Conservation (phyloP, 345 rosid species). For the Barbarea vulgaris region DNA sequence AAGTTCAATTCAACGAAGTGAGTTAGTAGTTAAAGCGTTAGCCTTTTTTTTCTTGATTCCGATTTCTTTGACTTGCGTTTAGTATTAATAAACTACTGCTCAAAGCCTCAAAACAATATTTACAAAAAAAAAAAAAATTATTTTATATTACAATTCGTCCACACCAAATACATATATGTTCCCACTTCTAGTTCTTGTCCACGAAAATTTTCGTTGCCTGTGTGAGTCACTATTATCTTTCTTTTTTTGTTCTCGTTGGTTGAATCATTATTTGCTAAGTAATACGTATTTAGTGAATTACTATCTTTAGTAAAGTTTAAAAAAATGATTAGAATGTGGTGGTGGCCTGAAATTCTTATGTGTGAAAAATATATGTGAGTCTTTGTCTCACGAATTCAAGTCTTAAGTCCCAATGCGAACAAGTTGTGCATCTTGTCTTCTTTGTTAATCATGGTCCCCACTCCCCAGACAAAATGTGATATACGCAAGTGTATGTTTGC, state of each 20-base stretch:
- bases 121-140: background rate
- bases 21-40: slow-evolving; percentile 17
- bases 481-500: slow-evolving; percentile 19
- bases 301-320: background rate
- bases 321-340: background rate
- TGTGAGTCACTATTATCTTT: background rate
- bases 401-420: background rate
- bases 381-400: background rate
- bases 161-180: background rate
- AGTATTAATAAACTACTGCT: slow-evolving; percentile 1
- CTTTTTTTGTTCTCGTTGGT: background rate
- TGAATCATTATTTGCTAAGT: slow-evolving; percentile 16
- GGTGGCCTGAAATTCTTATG: background rate
- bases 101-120: background rate
- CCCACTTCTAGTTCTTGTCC: slow-evolving; percentile 15
- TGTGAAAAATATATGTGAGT: background rate
- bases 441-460: slow-evolving; percentile 23
- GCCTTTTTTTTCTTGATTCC: background rate
- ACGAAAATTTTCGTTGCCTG: background rate
- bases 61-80: slow-evolving; percentile 19
- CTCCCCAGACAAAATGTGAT: slow-evolving; percentile 5
- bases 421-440: slow-evolving; percentile 16
- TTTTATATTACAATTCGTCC: background rate
- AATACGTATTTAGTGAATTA: background rate
- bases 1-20: slow-evolving; percentile 2